Evolutionary conservation across 2,329 filamentous ascomycete genomes (phyloP), one percentile per base, ranked within the genome.

Genomic region (Alternaria alternata): DNA sequence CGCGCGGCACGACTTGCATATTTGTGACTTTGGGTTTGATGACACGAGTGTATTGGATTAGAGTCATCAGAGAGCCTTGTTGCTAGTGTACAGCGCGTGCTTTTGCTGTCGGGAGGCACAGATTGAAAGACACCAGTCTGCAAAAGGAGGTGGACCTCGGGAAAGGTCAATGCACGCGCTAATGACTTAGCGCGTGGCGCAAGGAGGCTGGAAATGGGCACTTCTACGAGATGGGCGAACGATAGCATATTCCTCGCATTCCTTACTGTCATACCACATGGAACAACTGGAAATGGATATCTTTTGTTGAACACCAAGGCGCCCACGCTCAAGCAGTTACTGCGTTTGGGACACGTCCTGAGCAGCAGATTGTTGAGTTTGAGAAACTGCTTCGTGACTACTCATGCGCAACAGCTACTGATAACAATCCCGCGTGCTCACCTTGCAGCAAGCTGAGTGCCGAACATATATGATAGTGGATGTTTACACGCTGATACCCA

Each of bases 1-100:
- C 22, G 57, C 18, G 57, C 53, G 59, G 46, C 56, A 65, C 53
- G 42, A 57, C 36, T 53, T 57, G 56, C 57, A 54, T 39, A 38
- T 14, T 7, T 26, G 24, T 55, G 46, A 24, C 18, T 48, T 48
- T 48, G 18, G 22, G 28, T 20, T 48, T 22, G 30, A 36, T 18
- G 18, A 24, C 12, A 48, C 46, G 30, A 34, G 30, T 48, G 46
- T 12, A 43, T 48, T 36, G 46, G 46, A 48, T 34, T 16, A 48
- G 16, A 34, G 11, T 48, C 2, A 22, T 36, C 32, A 16, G 3
- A 7, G 16, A 36, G 5, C 30, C 14, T 48, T 34, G 18, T 48
- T 18, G 16, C 46, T 48, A 48, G 46, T 48, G 18, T 9, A 34
- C 18, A 18, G 18, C 12, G 46, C 46, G 30, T 48, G 28, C 30